These are phyloP conservation scores for Dendrostoma leiphaemia DNA, from an alignment of 2,329 filamentous ascomycete species.

Conservation along the genomic window DNA sequence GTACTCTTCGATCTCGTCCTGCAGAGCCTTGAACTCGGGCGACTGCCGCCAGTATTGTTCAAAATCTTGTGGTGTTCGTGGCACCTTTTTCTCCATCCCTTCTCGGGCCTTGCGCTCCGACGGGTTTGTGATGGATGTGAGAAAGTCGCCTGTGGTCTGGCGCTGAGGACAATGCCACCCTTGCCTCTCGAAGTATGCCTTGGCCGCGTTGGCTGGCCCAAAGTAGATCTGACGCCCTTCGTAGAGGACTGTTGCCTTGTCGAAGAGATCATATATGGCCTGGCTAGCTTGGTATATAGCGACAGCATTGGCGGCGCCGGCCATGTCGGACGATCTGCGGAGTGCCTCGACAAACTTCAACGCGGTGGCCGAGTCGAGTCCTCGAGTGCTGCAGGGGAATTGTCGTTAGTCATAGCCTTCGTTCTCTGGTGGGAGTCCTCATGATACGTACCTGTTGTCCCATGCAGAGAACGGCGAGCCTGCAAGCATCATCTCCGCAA, in stretches of 20 bases:
- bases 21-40: constrained; percentile 39
- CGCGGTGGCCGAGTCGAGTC: constrained; percentile 71
- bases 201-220: constrained; percentile 59
- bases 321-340: constrained; percentile 62
- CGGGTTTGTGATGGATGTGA: constrained; percentile 67
- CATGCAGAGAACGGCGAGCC: constrained; percentile 56
- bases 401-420: too few species aligned
- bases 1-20: constrained; percentile 49
- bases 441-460: constrained; percentile 61
- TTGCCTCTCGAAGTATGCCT: constrained; percentile 63
- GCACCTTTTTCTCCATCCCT: constrained; percentile 61
- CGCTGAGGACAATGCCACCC: constrained; percentile 67
- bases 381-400: constrained; percentile 50
- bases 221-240: constrained; percentile 78
- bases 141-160: constrained; percentile 68
- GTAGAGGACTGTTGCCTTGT: constrained; percentile 73
- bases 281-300: constrained; percentile 73
- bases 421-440: too few species aligned
- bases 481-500: constrained; percentile 73
- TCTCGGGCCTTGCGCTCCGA: constrained; percentile 52
- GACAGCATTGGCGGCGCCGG: constrained; percentile 59
- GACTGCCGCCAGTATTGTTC: constrained; percentile 47
- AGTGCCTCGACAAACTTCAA: constrained; percentile 70
- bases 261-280: constrained; percentile 69
- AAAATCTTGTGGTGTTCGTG: constrained; percentile 70